These are phyloP conservation scores for Talaromyces sp. DNA, from an alignment of 2,329 filamentous ascomycete species.

Conservation along the genomic window DNA sequence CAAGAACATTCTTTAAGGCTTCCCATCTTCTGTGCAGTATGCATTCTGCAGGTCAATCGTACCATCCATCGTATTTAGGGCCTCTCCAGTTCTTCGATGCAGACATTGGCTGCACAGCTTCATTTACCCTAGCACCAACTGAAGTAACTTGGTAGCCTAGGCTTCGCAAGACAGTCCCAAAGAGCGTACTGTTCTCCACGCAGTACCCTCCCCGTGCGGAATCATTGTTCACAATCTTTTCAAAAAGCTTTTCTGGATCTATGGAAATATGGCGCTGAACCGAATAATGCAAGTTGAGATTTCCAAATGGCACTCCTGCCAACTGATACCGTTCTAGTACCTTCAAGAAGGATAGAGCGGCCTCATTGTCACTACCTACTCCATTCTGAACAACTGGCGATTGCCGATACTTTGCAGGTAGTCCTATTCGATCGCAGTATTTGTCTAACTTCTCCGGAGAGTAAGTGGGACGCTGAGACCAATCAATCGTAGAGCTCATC, in stretches of 20 bases:
- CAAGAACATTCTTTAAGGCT: background rate
- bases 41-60: background rate
- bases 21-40: background rate
- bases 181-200: conserved; percentile 55
- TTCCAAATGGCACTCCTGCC: conserved; percentile 46
- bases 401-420: conserved; percentile 19
- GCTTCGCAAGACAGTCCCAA: conserved; percentile 47
- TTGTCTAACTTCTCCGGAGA: conserved; percentile 15
- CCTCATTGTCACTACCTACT: conserved; percentile 15
- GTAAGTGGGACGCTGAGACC: conserved; percentile 12
- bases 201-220: conserved; percentile 49
- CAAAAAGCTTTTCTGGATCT: conserved; percentile 45
- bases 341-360: conserved; percentile 18
- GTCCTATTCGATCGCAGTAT: conserved; percentile 21
- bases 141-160: conserved; percentile 43
- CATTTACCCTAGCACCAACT: conserved; percentile 9
- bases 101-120: conserved; percentile 7
- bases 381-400: conserved; percentile 15
- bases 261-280: conserved; percentile 41
- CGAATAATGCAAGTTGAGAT: conserved; percentile 51
- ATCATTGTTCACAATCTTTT: conserved; percentile 44
- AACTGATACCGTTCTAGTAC: conserved; percentile 21
- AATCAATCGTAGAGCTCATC: background rate
- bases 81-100: conserved; percentile 11
- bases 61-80: conserved; percentile 13